phyloP scores from a whole-genome alignment of 768 basidiomycete genomes.

The Amanita phalloides region DNA sequence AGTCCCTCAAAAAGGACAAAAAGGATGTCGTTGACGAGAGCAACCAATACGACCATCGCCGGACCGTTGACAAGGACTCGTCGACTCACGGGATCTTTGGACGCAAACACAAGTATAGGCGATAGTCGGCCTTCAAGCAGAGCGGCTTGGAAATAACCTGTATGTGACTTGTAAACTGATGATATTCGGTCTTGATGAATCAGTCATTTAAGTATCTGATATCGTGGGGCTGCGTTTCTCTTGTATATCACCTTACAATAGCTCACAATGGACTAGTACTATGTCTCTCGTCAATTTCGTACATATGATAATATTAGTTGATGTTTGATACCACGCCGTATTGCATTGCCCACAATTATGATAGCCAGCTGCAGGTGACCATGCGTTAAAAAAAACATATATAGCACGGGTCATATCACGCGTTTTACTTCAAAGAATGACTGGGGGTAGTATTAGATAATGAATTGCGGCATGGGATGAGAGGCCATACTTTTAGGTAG shows the following conservation, averaged over 20 bases:
- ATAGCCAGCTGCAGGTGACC: neutral
- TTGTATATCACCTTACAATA: neutral
- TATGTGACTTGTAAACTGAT: neutral
- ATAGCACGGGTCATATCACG: constrained; percentile 45
- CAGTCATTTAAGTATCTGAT: neutral
- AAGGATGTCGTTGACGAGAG: constrained; percentile 41
- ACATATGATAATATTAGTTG: neutral
- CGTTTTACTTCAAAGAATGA: constrained; percentile 90
- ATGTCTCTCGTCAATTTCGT: neutral
- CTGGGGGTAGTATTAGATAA: constrained; percentile 20
- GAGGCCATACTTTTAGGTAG: constrained; percentile 70
- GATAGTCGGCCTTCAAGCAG: constrained; percentile 10
- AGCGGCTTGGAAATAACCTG: constrained; percentile 4
- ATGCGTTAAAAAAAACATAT: constrained; percentile 4
- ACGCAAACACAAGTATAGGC: constrained; percentile 38
- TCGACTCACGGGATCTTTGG: constrained; percentile 19
- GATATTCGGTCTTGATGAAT: constrained; percentile 4
- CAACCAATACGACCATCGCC: constrained; percentile 15
- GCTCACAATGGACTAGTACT: neutral
- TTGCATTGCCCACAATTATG: neutral
- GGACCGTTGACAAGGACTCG: neutral
- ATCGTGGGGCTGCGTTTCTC: neutral
- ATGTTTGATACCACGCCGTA: neutral
- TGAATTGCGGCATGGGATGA: constrained; percentile 11
- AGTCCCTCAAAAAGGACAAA: constrained; percentile 55